A percentile compares a stretch with the other conserved stretches of the same genome.
These are phyloP conservation scores for Boletus semigastroideus DNA, from an alignment of 1,284 basidiomycete species.

Conservation along the genomic window DNA sequence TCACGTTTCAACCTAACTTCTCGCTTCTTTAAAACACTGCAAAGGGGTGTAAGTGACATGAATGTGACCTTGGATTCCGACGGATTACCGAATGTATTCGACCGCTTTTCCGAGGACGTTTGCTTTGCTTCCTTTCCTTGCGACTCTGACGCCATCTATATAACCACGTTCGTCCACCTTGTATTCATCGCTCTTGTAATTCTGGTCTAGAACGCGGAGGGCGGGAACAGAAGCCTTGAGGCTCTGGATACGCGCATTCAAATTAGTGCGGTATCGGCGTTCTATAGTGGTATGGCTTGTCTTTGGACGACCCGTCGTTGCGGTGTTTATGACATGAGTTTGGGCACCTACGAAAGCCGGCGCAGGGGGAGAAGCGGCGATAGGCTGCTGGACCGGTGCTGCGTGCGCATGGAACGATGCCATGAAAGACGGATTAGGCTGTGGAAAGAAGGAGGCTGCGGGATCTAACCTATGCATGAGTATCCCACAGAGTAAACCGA, in stretches of 20 bases:
- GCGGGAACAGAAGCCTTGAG: constrained; percentile 83
- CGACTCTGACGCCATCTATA: constrained; percentile 80
- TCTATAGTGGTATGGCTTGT: constrained; percentile 92
- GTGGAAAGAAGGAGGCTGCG: constrained; percentile 15
- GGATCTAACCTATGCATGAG: constrained; percentile 17
- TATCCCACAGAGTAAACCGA: not conserved
- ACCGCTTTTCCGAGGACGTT: constrained; percentile 81
- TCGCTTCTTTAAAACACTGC: constrained; percentile 70
- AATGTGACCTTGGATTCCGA: not conserved
- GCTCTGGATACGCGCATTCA: constrained; percentile 85
- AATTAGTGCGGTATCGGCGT: constrained; percentile 84
- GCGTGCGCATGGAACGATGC: constrained; percentile 24
- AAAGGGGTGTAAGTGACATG: constrained; percentile 4
- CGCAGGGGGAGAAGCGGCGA: constrained; percentile 36
- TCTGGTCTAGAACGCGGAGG: constrained; percentile 68
- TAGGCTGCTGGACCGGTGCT: constrained; percentile 17
- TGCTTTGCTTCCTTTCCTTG: constrained; percentile 81
- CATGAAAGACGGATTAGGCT: constrained; percentile 34
- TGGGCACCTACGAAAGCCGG: constrained; percentile 31
- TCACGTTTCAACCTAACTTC: constrained; percentile 70
- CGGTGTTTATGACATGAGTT: constrained; percentile 27
- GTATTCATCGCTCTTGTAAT: constrained; percentile 46
- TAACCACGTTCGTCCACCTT: constrained; percentile 73
- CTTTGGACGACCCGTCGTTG: constrained; percentile 57
- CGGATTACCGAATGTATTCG: constrained; percentile 66